Evolutionary conservation across 192 early-diverging fungal genomes (phyloP).

Genomic region (Funneliformis geosporum): DNA sequence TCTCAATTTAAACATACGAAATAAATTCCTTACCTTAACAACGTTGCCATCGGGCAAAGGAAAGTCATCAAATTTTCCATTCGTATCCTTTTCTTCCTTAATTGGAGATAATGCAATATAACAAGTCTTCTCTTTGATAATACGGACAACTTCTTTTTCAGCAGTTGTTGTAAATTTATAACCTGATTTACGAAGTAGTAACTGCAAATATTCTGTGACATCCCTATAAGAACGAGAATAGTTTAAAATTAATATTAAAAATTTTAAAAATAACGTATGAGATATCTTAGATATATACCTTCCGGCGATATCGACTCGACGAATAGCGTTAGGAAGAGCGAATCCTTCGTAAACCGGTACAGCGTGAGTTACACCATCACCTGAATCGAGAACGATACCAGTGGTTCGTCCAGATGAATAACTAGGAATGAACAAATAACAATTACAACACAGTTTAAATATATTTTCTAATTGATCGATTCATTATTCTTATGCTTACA

Average conservation of each 20-base stretch:
- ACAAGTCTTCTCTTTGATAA: constrained; percentile 96
- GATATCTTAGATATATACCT: constrained; percentile 38
- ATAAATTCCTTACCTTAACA: constrained; percentile 82
- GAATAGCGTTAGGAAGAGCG: constrained; percentile 91
- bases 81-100: constrained; percentile 92
- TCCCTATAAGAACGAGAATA: constrained; percentile 55
- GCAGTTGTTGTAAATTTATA: constrained; percentile 88
- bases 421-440: constrained; percentile 40
- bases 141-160: constrained; percentile 92
- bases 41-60: constrained; percentile 80
- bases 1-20: no score
- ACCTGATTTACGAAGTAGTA: constrained; percentile 90
- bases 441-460: background rate
- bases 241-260: background rate
- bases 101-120: constrained; percentile 86
- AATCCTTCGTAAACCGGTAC: constrained; percentile 98
- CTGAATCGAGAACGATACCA: constrained; percentile 93
- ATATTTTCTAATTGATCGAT: background rate
- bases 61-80: constrained; percentile 75
- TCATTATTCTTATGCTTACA: constrained; percentile 54
- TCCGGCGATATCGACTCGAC: constrained; percentile 92
- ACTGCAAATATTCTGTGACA: constrained; percentile 88
- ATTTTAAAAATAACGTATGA: background rate
- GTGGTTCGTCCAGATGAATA: constrained; percentile 98
- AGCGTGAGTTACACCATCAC: constrained; percentile 94